Evolutionary conservation across 1,284 basidiomycete genomes (phyloP), one percentile per base, ranked within the genome.

Genomic region (Ustilago tritici): DNA sequence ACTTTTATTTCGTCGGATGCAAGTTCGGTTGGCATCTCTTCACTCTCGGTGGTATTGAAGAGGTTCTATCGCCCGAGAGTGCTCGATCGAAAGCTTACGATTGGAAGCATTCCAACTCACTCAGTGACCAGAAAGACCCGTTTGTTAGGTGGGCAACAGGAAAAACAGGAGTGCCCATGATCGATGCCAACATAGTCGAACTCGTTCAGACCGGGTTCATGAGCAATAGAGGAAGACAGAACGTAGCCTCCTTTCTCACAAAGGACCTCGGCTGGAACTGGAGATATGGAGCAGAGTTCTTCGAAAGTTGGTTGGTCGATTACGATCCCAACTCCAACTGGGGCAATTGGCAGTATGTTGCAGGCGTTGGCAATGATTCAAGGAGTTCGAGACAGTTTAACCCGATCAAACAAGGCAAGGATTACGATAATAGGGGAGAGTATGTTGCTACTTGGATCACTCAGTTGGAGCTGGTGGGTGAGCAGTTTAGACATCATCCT

Each of bases 141-240:
- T 83, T 81, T 23, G 78, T 82, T 0, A 70, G 79, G 2, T 82
- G 81, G 79, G 57, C 71, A 0, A 71, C 66, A 8, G 77, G 52
- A 6, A 41, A 53, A 31, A 84, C 82, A 0, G 82, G 81, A n/a
- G 71, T 84, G 0, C 82, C 82, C 1, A 46, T 84, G 52, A 81
- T 84, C 58, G 82, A 84, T 46, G 82, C 82, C 41, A 83, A 82
- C 58, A 81, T 79, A 73, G 56, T 61, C 36, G 82, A 84, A 61
- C 64, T 84, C 14, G 76, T 80, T 32, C 63, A 80, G 40, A 84
- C 82, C n/a, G 82, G 89, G n/a, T 89, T 89, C 82, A 90, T 89
- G 88, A 88, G 87, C 64, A 90, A 90, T 79, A 68, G 82, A 8
- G 82, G 79, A 10, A 61, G 81, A 6, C 81, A 84, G 49, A 84